Evolutionary conservation across 148 eudicot genomes (phyloP).

Genomic region (Amaranthus palmeri): DNA sequence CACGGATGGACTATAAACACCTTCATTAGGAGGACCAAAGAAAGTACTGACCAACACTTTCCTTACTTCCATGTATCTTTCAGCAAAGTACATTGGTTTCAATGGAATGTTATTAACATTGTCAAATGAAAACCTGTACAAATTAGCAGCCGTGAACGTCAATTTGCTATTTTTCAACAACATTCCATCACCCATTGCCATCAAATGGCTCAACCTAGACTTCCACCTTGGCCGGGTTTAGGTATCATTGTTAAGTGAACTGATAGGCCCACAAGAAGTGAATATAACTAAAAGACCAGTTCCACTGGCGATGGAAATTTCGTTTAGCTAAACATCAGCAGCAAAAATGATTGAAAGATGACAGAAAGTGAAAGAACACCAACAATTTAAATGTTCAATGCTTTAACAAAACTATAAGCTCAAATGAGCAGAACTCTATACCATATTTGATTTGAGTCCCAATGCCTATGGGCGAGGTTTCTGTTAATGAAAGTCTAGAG

Average conservation of each 20-base stretch:
- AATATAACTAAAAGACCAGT: background rate
- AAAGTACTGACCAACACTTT: conserved; percentile 63
- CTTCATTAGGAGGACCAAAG: conserved; percentile 79
- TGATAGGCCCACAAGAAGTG: background rate
- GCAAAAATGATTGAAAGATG: background rate
- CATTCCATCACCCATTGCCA: no score
- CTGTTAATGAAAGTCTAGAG: background rate
- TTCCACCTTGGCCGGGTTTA: no score
- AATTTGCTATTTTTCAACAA: no score
- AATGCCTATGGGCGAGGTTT: background rate
- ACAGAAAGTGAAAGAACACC: background rate
- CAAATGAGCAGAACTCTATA: background rate
- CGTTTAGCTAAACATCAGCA: background rate
- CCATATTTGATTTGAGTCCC: background rate
- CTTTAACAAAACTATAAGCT: background rate
- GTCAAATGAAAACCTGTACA: conserved; percentile 63
- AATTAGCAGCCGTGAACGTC: background rate
- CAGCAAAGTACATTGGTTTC: conserved; percentile 53
- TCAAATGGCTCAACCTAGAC: no score
- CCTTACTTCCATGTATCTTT: conserved; percentile 59
- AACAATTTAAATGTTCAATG: background rate
- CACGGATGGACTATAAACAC: conserved; percentile 95
- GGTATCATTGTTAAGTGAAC: background rate
- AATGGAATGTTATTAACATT: conserved; percentile 52
- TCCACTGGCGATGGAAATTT: background rate